Evolutionary conservation across 257 asterid genomes (phyloP).

Genomic region (Jaltomata sinuosa): DNA sequence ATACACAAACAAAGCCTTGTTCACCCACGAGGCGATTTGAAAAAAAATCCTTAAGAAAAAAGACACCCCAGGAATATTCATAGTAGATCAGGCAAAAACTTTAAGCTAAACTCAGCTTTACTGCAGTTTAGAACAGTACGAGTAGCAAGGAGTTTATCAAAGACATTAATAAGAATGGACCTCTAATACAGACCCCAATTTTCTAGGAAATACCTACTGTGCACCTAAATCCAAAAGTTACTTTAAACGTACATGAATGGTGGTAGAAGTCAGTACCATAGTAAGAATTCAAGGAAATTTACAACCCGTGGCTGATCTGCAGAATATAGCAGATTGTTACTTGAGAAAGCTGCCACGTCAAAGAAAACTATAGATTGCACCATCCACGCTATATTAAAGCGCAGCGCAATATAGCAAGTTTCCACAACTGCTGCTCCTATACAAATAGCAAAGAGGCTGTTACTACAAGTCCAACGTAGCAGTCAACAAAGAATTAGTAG

Average conservation of each 20-base stretch:
- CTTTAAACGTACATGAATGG: background rate
- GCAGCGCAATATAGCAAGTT: background rate
- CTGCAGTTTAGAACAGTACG: background rate
- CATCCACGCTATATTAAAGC: background rate
- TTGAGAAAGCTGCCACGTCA: background rate
- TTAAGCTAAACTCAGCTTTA: background rate
- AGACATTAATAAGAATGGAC: background rate
- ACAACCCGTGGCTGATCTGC: background rate
- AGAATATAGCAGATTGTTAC: background rate
- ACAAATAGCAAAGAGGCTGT: background rate
- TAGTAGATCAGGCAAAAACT: background rate
- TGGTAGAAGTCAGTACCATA: background rate
- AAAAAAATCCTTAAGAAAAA: background rate
- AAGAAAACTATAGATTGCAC: background rate
- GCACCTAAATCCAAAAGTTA: background rate
- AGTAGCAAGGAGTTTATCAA: background rate
- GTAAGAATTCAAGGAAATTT: background rate
- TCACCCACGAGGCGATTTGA: background rate
- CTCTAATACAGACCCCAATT: conserved; percentile 5
- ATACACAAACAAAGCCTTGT: background rate
- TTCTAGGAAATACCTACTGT: background rate
- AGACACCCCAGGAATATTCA: background rate
- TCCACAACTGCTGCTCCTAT: background rate
- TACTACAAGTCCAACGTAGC: background rate
- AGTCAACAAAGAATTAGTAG: background rate